Base-by-base conservation (phyloP, 2,329 filamentous ascomycete species). In the Xylaria sp. region DNA sequence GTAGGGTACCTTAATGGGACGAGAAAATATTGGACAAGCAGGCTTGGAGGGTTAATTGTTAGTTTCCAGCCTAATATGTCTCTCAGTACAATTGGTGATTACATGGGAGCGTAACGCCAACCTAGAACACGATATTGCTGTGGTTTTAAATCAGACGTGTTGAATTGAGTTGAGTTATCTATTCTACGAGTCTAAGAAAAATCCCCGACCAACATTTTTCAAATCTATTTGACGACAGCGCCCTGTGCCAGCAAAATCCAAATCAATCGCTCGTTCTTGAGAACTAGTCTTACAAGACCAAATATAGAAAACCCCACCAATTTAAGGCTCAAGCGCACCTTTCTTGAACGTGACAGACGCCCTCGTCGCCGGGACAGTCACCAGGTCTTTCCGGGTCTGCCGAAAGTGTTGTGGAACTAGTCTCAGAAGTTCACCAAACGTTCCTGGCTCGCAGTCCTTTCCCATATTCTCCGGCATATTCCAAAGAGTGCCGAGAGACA, bases 341-440 rank as follows among this genome's bases (percentile, higher is more conserved):
- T 69, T 69, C 35, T 53, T 68, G 47, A 68, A 40, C 0, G 68
- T 70, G 29, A 42, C 47, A 23, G 44, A 18, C 8, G 51, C 1
- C 25, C 23, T 51, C 21, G 18, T 35, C 2, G 21, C 16, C 27
- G 29, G 3, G 6, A 23, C 0, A 5, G 58, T 57, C 29, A 4
- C 2, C 10, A 70, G 27, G 5, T 27, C 61, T 25, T 63, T 44
- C n/a, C 70, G 54, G 9, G n/a, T 69, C 60, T 73, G 71, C n/a
- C 47, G 59, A 40, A 53, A 73, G 25, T 72, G 64, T 12, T 64
- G 44, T 9, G 71, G 64, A 12, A 71, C 55, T 21, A 50, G 32
- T 13, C 71, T 65, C 23, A 73, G 27, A 9, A 73, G 62, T 27
- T 73, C 71, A n/a, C 21, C 70, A 62, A 73, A 73, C 0, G 69